Percentiles rank a stretch among this genome's conserved stretches.
Conservation (phyloP, 164 flowering plant species). For the Pachysandra terminalis region DNA sequence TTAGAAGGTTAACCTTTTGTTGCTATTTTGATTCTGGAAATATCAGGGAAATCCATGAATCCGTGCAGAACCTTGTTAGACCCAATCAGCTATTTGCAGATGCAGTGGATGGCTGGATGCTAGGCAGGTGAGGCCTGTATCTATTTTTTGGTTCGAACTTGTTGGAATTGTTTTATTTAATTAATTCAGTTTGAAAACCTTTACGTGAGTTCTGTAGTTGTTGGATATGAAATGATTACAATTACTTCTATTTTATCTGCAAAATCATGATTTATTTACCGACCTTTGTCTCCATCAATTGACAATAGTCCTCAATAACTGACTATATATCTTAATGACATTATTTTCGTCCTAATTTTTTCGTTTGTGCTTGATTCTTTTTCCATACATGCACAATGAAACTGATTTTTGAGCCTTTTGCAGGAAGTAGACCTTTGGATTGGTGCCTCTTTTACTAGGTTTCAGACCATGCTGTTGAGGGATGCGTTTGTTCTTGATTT, state of each 20-base stretch:
- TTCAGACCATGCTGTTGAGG: slow-evolving; percentile 88
- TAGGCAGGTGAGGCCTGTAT: slow-evolving; percentile 56
- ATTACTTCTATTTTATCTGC: too few relatives aligned
- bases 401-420: slow-evolving; percentile 8
- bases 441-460: slow-evolving; percentile 98
- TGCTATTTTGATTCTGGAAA: neutral
- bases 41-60: slow-evolving; percentile 71
- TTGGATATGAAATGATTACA: neutral
- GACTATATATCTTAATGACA: neutral
- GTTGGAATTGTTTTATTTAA: too few relatives aligned
- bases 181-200: neutral
- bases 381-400: neutral
- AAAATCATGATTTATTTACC: too few relatives aligned
- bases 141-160: neutral
- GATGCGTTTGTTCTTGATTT: slow-evolving; percentile 75
- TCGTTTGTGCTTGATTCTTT: too few relatives aligned
- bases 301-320: neutral
- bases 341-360: neutral
- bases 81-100: slow-evolving; percentile 80
- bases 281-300: neutral
- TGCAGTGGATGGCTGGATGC: slow-evolving; percentile 97
- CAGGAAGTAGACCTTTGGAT: slow-evolving; percentile 96
- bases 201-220: neutral
- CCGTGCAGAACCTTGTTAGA: slow-evolving; percentile 64
- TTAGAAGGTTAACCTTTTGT: neutral